Percentiles rank a stretch among this genome's conserved stretches.
Conservation (phyloP, 352 stramenopile species). For the Globisporangium spiculum region DNA sequence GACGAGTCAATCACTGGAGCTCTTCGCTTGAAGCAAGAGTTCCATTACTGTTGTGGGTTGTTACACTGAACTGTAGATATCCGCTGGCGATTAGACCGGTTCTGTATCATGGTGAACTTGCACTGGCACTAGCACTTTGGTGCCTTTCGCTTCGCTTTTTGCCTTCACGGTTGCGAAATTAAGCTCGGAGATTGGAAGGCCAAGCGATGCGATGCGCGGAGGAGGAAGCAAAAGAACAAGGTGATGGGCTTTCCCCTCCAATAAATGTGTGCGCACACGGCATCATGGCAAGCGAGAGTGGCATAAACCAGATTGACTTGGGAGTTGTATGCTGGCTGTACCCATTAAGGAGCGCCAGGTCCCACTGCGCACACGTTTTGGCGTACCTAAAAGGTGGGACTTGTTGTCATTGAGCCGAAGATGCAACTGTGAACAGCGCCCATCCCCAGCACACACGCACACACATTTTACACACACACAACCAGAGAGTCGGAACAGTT, state of each 20-base stretch:
- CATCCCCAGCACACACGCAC: background rate
- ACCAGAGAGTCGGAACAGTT: too few relatives aligned
- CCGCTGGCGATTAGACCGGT: background rate
- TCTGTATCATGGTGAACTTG: background rate
- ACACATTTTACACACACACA: background rate
- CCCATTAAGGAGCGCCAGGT: background rate
- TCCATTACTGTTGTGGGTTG: too few relatives aligned
- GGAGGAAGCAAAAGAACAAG: too few relatives aligned
- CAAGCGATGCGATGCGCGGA: background rate
- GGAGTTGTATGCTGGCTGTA: background rate
- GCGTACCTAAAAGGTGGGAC: background rate
- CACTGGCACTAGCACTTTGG: background rate
- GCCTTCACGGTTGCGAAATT: too few relatives aligned
- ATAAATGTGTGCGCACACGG: slow-evolving; percentile 1
- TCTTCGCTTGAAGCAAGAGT: background rate
- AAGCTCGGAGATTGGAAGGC: background rate
- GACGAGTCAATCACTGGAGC: background rate
- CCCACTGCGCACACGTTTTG: background rate
- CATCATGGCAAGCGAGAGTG: background rate
- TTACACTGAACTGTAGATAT: background rate
- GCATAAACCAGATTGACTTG: slow-evolving; percentile 10
- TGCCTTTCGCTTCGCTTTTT: background rate
- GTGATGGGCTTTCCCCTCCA: too few relatives aligned
- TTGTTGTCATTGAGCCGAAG: background rate
- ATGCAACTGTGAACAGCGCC: background rate